Percentiles rank a stretch among this genome's conserved stretches.
These are phyloP conservation scores for Penicillium sp. DNA, from an alignment of 2,329 filamentous ascomycete species.

Conservation along the genomic window DNA sequence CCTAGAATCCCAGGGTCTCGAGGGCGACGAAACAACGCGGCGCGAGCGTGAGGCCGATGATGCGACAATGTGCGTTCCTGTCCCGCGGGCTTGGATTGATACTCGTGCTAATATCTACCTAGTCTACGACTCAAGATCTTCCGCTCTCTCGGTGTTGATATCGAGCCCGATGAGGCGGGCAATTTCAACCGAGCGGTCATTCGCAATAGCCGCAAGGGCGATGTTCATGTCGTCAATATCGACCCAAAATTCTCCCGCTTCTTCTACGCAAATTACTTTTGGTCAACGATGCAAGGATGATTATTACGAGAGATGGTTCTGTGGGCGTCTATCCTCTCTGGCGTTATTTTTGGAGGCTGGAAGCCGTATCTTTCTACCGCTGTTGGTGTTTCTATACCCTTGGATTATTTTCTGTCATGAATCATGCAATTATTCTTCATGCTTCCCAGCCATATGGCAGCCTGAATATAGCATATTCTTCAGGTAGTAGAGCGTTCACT, in stretches of 20 bases:
- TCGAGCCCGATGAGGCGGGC: conserved; percentile 69
- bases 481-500: not conserved
- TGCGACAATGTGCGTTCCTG: conserved; percentile 37
- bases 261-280: conserved; percentile 94
- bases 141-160: conserved; percentile 78
- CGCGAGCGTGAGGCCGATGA: conserved; percentile 46
- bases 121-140: conserved; percentile 81
- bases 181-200: conserved; percentile 81
- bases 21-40: conserved; percentile 53
- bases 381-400: conserved; percentile 19
- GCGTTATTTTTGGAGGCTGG: conserved; percentile 15
- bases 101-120: conserved; percentile 5
- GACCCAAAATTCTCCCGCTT: conserved; percentile 83
- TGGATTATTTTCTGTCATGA: conserved; percentile 12
- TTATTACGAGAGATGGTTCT: not conserved
- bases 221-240: conserved; percentile 90
- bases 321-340: conserved; percentile 6
- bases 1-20: conserved; percentile 76
- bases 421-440: not conserved
- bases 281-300: conserved; percentile 64
- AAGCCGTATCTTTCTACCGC: conserved; percentile 2
- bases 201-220: conserved; percentile 73
- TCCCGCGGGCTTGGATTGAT: not conserved
- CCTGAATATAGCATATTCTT: not conserved
- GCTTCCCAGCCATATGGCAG: not conserved